Conservation (phyloP, 2,329 filamentous ascomycete genomes). For the Dactylella cylindrospora region DNA sequence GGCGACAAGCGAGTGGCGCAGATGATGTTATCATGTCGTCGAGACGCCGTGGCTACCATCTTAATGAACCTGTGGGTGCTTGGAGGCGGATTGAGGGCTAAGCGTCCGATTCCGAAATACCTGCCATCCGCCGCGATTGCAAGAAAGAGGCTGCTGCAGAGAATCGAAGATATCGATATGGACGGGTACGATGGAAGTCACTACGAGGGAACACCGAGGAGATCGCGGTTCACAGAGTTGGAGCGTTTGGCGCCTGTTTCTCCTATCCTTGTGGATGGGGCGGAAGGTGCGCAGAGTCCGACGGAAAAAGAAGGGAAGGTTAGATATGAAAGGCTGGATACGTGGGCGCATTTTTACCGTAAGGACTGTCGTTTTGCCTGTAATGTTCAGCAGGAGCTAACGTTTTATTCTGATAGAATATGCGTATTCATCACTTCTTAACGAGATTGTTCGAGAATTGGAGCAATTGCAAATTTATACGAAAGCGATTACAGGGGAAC, state of each 20-base stretch:
- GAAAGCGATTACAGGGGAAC: conserved; percentile 62
- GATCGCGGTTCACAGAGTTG: conserved; percentile 32
- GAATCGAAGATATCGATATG: conserved; percentile 57
- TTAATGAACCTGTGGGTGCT: conserved; percentile 63
- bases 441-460: conserved; percentile 58
- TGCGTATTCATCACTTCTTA: conserved; percentile 50
- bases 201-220: conserved; percentile 9
- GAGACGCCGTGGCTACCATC: conserved; percentile 62
- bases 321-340: conserved; percentile 50
- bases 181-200: conserved; percentile 45
- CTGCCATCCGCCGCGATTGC: conserved; percentile 61
- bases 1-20: conserved; percentile 58
- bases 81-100: conserved; percentile 59
- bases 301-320: conserved; percentile 47
- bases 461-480: conserved; percentile 61
- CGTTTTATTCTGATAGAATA: conserved; percentile 46
- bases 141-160: conserved; percentile 58
- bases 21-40: conserved; percentile 57
- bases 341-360: conserved; percentile 62
- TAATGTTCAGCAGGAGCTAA: conserved; percentile 53
- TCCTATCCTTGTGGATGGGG: conserved; percentile 14
- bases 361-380: conserved; percentile 50
- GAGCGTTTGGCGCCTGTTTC: conserved; percentile 10
- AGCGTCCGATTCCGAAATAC: conserved; percentile 55
- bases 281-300: conserved; percentile 7